These are phyloP conservation scores for Piper longum DNA, from an alignment of 164 flowering plant genomes.

Conservation along the genomic window DNA sequence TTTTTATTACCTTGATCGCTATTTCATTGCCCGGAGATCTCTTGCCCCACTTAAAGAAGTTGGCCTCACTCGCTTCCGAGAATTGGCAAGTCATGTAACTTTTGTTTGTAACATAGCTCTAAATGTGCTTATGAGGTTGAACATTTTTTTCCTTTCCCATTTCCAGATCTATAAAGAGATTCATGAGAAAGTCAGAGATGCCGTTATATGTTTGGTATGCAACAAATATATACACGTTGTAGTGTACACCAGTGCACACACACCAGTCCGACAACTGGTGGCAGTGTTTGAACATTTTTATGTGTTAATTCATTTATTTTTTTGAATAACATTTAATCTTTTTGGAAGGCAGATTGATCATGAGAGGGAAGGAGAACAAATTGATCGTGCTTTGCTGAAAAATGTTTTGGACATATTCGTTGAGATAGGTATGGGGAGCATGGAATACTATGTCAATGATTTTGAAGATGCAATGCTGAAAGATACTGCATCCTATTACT, in stretches of 20 bases:
- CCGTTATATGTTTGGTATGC: slow-evolving; percentile 11
- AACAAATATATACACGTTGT: neutral
- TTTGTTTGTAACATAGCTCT: neutral
- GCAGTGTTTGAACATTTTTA: no score
- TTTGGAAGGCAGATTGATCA: slow-evolving; percentile 8
- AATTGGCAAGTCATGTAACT: slow-evolving; percentile 35
- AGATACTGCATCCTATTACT: slow-evolving; percentile 63
- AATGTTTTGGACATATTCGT: slow-evolving; percentile 57
- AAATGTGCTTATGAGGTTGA: no score
- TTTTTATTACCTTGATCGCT: slow-evolving; percentile 82
- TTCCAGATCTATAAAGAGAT: slow-evolving; percentile 9
- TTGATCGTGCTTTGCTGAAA: slow-evolving; percentile 23
- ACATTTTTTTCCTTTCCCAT: neutral
- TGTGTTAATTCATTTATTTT: neutral
- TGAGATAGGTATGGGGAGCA: slow-evolving; percentile 69
- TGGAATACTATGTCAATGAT: slow-evolving; percentile 54
- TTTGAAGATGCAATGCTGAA: slow-evolving; percentile 54
- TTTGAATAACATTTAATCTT: no score
- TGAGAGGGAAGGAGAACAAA: slow-evolving; percentile 44
- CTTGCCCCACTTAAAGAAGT: slow-evolving; percentile 82
- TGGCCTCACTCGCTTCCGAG: slow-evolving; percentile 84
- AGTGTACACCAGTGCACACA: no score
- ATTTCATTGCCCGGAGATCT: slow-evolving; percentile 76
- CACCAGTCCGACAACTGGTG: no score
- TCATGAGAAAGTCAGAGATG: slow-evolving; percentile 10